These are phyloP conservation scores for Dactylellina haptotyla DNA, from an alignment of 2,329 filamentous ascomycete genomes.

Conservation along the genomic window DNA sequence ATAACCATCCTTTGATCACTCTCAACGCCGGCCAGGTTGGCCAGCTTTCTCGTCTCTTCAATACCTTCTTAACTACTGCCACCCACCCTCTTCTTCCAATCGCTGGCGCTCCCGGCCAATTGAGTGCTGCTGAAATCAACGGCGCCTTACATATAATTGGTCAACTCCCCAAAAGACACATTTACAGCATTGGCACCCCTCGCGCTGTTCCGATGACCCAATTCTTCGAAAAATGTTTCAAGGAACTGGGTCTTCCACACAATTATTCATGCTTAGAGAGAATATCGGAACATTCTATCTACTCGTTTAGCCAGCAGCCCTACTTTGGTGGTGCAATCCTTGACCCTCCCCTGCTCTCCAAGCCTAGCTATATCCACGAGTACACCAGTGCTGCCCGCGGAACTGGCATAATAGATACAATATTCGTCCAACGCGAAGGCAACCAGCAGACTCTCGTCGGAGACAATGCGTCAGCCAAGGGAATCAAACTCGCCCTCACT, in stretches of 20 bases:
- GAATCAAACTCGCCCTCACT: conserved; percentile 81
- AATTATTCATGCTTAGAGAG: conserved; percentile 79
- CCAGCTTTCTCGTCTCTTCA: conserved; percentile 82
- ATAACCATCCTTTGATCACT: conserved; percentile 78
- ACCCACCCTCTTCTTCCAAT: conserved; percentile 85
- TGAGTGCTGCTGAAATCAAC: conserved; percentile 88
- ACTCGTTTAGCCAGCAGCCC: conserved; percentile 76
- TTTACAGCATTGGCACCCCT: conserved; percentile 73
- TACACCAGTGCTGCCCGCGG: conserved; percentile 79
- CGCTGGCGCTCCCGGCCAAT: conserved; percentile 79
- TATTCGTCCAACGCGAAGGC: conserved; percentile 70
- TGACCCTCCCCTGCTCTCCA: conserved; percentile 77
- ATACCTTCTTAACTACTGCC: conserved; percentile 87
- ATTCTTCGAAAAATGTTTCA: conserved; percentile 86
- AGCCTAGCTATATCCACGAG: conserved; percentile 69
- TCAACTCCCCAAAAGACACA: conserved; percentile 79
- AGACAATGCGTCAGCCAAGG: conserved; percentile 86
- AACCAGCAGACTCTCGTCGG: conserved; percentile 72
- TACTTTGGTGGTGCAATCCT: conserved; percentile 74
- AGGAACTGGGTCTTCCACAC: conserved; percentile 85
- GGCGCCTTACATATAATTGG: conserved; percentile 79
- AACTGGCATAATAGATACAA: conserved; percentile 84
- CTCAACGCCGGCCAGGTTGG: conserved; percentile 90
- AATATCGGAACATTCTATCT: conserved; percentile 73
- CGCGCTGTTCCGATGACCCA: conserved; percentile 75